These are phyloP conservation scores for Silene conica DNA, from an alignment of 148 eudicot genomes.

Conservation along the genomic window DNA sequence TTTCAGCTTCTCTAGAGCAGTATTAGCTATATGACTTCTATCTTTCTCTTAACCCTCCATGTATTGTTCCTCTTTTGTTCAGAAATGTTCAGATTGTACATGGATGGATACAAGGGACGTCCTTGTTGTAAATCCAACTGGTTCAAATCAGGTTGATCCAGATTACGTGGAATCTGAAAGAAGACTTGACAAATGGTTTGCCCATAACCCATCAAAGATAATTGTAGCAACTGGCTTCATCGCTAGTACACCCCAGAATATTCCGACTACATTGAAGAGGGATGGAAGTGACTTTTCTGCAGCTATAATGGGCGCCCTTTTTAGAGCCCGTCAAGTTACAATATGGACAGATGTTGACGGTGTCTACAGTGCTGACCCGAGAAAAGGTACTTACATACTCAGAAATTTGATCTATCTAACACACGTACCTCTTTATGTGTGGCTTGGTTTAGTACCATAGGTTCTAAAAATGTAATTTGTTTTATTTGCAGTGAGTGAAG, in stretches of 20 bases:
- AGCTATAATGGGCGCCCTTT: conserved; percentile 94
- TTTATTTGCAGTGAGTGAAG: conserved; percentile 78
- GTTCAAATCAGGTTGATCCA: conserved; percentile 93
- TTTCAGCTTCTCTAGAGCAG: conserved; percentile 4
- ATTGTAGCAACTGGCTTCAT: conserved; percentile 97
- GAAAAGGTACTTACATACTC: conserved; percentile 65
- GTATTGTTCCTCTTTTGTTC: conserved; percentile 14
- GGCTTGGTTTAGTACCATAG: neutral
- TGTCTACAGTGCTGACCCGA: conserved; percentile 95
- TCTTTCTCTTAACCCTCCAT: conserved; percentile 14
- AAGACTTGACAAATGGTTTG: conserved; percentile 86
- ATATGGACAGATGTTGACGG: conserved; percentile 99
- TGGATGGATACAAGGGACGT: conserved; percentile 99
- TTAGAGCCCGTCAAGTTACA: conserved; percentile 86
- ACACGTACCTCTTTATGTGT: neutral
- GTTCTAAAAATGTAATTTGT: neutral
- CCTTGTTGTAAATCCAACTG: conserved; percentile 75
- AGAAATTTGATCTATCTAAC: conserved; percentile 1
- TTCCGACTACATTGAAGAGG: conserved; percentile 94
- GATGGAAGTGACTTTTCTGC: conserved; percentile 99
- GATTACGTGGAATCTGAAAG: conserved; percentile 70
- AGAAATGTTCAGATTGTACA: conserved; percentile 70
- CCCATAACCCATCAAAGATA: conserved; percentile 56
- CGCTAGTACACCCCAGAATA: conserved; percentile 84
- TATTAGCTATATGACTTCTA: neutral